Evolutionary conservation across 2,329 filamentous ascomycete genomes (phyloP), one percentile per base, ranked within the genome.

Genomic region (Phyllosticta capitalensis): DNA sequence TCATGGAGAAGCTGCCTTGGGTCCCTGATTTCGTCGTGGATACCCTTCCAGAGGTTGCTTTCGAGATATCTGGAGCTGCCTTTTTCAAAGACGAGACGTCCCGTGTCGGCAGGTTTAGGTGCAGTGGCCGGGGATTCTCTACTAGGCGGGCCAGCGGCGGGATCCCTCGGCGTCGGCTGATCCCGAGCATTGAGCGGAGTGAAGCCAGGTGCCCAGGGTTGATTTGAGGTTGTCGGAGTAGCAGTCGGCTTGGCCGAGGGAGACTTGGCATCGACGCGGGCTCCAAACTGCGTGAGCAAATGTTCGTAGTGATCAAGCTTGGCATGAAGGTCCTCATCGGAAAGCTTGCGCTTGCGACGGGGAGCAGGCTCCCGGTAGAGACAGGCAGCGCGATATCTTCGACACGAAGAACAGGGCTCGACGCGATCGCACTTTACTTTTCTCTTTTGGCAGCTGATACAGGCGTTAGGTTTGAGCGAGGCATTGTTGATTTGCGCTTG

Each of bases 341-440:
- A 55, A 17, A 55, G 55, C 54, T 66, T 69, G 19, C 67, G 61
- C 28, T 69, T 62, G n/a, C 69, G 63, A 9, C 69, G 67, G 2
- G 68, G 69, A 9, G 67, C 66, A 22, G 69, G 69, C 28, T 68
- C 65, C 58, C 70, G 71, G 61, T 71, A 72, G 17, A 70, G 60
- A 60, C 69, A 72, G 14, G 63, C 57, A 10, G 69, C 66, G 21
- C 69, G 65, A 9, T 67, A 65, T 56, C 69, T 68, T 7, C 64
- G 62, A 62, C 69, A 72, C 52, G 68, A 71, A 0, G 63, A 63
- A 55, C 70, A 72, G 1, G 69, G 68, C 24, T 66, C 64, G 12
- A 66, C 64, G 48, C 66, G 67, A 49, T 72, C 69, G 56, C 69
- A 72, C 57, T 66, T 69, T 20, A 72, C 69, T 60, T 72, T 72